Evolutionary conservation across 2,329 filamentous ascomycete species (phyloP), one percentile per base, ranked within the genome.

Genomic region (Hyphodiscus sp.): DNA sequence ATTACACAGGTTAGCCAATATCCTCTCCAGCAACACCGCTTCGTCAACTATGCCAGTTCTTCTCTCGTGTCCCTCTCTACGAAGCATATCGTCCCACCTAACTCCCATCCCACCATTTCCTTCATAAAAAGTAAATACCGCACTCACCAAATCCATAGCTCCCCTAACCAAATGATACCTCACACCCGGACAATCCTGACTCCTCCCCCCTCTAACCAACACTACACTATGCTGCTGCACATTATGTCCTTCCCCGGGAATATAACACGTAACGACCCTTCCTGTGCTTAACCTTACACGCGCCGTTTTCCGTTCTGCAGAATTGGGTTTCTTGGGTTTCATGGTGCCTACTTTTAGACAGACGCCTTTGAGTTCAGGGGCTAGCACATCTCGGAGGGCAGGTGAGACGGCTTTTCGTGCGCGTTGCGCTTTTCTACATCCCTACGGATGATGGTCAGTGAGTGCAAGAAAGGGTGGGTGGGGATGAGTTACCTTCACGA

Each of bases 201-300:
- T 85, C 69, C 94, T 80, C 1, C 94, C 94, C 54, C 94, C 94
- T 61, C 94, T 80, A n/a, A 99, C 91, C 61, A 97, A 77, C 52
- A 99, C 94, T 46, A 99, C 94, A 65, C 88, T 95, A 77, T 99
- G 95, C 79, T 97, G 94, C 78, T 97, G 92, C 61, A 97, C 91
- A 72, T 97, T 99, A 75, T 99, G 94, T 47, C 94, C 92, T 81
- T 97, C 92, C 50, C 94, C 94, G 33, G 91, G 91, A 67, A 99
- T 96, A 75, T 96, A 97, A 23, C 89, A 89, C 55, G 90, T 96
- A 58, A 99, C 79, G 55, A 95, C 81, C 68, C 85, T 89, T 52
- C 94, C 94, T 59, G 83, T 91, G 56, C 88, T 94, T 69, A 99
- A 76, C 63, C 91, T 80, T 19, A 99, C 86, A 77, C 92, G 89